phyloP scores from a whole-genome alignment of 2,329 filamentous ascomycete species.

The Claviceps quebecensis region DNA sequence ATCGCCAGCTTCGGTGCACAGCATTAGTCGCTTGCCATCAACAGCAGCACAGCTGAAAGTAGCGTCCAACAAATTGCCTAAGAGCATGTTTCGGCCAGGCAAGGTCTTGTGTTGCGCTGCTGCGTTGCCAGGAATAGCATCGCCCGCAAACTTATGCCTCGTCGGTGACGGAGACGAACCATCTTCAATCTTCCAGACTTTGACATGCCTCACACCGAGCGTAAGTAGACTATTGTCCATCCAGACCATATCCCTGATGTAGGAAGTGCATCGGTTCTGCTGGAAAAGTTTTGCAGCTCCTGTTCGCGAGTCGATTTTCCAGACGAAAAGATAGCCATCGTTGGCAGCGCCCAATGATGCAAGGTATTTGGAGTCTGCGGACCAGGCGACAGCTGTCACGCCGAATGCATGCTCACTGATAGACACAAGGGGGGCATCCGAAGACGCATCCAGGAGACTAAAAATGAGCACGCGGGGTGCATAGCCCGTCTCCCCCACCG shows the following conservation, averaged over 20 bases:
- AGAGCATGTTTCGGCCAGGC: slow-evolving; percentile 72
- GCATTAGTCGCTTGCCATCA: slow-evolving; percentile 58
- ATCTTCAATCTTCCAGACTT: slow-evolving; percentile 81
- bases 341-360: slow-evolving; percentile 81
- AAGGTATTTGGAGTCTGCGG: slow-evolving; percentile 69
- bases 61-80: slow-evolving; percentile 68
- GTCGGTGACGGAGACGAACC: slow-evolving; percentile 42
- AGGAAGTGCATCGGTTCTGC: slow-evolving; percentile 83
- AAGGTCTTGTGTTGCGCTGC: slow-evolving; percentile 44
- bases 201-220: slow-evolving; percentile 80
- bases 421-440: slow-evolving; percentile 69
- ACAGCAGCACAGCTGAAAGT: slow-evolving; percentile 73
- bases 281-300: slow-evolving; percentile 68
- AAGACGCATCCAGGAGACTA: slow-evolving; percentile 64
- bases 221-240: slow-evolving; percentile 74
- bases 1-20: slow-evolving; percentile 79
- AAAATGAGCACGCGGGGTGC: slow-evolving; percentile 85
- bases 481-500: slow-evolving; percentile 92
- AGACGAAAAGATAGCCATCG: slow-evolving; percentile 87
- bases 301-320: slow-evolving; percentile 71
- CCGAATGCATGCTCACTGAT: slow-evolving; percentile 85
- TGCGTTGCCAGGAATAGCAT: slow-evolving; percentile 20
- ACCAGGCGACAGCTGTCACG: slow-evolving; percentile 80
- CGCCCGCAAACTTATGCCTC: slow-evolving; percentile 42
- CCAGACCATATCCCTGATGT: slow-evolving; percentile 79